Base-by-base conservation (phyloP, 1,284 basidiomycete species). In the Irpex lacteus region DNA sequence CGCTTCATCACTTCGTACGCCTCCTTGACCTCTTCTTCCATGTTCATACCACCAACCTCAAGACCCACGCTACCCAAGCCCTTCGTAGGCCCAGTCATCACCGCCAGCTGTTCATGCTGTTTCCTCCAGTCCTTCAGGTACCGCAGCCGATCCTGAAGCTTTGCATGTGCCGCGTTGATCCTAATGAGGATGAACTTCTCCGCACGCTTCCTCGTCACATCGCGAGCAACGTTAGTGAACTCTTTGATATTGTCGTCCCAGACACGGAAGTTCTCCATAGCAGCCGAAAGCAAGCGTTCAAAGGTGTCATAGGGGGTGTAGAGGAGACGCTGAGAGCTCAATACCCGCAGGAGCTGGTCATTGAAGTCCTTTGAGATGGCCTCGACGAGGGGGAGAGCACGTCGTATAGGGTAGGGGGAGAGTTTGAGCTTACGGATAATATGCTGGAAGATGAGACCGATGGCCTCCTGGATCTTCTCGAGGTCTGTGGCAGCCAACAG, bases 221-320 rank as follows among this genome's bases (percentile, higher is more conserved):
- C 98, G 68, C 98, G 86, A 2, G 97, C 97, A 56, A 98, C 94
- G 72, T 96, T 97, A 19, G 96, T 98, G 73, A 99, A 99, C 74
- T 98, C 97, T 78, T 98, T 98, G 80, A 98, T 93, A 61, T 91
- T 85, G 72, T 98, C 97, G 76, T 98, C 97, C 97, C 97, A 99
- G 0, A 91, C 92, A 6, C 88, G 85, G 81, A 98, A 98, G 62
- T 98, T 96, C 47, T 85, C 85, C 68, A 87, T 88, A 0, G 92
- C 90, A 64, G 91, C 87, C 1, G 82, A 80, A 63, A 98, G 86
- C 8, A 95, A 83, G 7, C 94, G 86, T 69, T 98, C 95, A 73
- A 99, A 99, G 0, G 94, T 93, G 63, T 93, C 88, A 76, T 98
- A 98, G 1, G 96, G 95, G 57, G 94, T 93, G 76, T 98, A 98